These are phyloP conservation scores for Yamadazyma scolyti DNA, from an alignment of 805 yeast species.

Conservation along the genomic window DNA sequence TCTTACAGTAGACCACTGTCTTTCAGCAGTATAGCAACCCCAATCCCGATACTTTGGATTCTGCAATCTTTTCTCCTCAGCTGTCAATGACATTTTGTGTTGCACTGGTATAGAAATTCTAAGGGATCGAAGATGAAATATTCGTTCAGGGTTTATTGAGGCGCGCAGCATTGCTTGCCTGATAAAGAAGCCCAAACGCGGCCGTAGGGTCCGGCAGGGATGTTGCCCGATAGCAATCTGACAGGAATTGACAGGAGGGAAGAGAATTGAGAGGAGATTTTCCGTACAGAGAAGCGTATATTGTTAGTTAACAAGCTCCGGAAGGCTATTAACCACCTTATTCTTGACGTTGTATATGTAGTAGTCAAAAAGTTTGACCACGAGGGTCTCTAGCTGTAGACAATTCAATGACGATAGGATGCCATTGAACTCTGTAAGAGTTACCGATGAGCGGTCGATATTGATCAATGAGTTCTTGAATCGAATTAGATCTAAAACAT, in stretches of 20 bases:
- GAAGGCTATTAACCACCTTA: slow-evolving; percentile 1
- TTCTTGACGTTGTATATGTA: slow-evolving; percentile 8
- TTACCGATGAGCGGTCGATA: slow-evolving; percentile 2
- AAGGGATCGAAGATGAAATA: neutral
- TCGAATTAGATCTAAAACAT: slow-evolving; percentile 10
- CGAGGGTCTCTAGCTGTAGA: slow-evolving; percentile 2
- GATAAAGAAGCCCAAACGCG: too few species aligned
- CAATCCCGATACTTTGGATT: slow-evolving; percentile 65
- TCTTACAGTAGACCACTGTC: slow-evolving; percentile 84
- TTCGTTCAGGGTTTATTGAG: slow-evolving; percentile 7
- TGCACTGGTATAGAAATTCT: neutral
- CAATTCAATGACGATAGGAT: slow-evolving; percentile 1
- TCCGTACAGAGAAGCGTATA: neutral
- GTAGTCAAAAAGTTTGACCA: slow-evolving; percentile 7
- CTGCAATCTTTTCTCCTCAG: slow-evolving; percentile 36
- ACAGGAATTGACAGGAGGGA: too few species aligned
- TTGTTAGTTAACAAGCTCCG: slow-evolving; percentile 1
- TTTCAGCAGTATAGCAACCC: slow-evolving; percentile 89
- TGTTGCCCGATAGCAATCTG: too few species aligned
- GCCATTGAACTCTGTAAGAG: slow-evolving; percentile 4
- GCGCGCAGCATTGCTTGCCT: slow-evolving; percentile 5
- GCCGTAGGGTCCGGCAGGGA: too few species aligned
- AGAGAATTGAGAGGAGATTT: too few species aligned
- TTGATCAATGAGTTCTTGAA: slow-evolving; percentile 9
- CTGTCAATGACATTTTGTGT: slow-evolving; percentile 15